These are phyloP conservation scores for Multifurca ochricompacta DNA, from an alignment of 768 basidiomycete genomes.

Conservation along the genomic window DNA sequence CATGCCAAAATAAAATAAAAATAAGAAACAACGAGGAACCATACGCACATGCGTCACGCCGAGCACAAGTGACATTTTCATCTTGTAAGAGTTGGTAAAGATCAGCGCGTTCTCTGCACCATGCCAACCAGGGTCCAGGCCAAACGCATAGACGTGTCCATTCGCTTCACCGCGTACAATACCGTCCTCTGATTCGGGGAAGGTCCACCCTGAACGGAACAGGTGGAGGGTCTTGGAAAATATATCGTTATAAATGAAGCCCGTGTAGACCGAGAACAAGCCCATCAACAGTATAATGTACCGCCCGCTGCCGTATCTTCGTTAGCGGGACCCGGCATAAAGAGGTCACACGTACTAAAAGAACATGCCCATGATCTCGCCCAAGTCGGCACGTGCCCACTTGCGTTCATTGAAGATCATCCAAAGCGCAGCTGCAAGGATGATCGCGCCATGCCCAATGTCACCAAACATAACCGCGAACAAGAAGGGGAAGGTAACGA, in stretches of 20 bases:
- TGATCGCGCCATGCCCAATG: conserved; percentile 89
- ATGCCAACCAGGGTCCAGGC: conserved; percentile 94
- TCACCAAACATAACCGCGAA: conserved; percentile 99
- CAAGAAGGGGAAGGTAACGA: conserved; percentile 93
- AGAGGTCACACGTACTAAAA: conserved; percentile 64
- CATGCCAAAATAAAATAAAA: conserved; percentile 36
- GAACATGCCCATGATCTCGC: conserved; percentile 83
- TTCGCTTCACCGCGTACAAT: conserved; percentile 46
- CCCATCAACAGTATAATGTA: conserved; percentile 99
- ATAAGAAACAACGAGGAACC: conserved; percentile 47
- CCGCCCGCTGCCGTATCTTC: conserved; percentile 59
- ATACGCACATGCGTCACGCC: conserved; percentile 90
- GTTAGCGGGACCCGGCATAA: conserved; percentile 20
- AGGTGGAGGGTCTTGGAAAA: conserved; percentile 89
- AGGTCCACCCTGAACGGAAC: conserved; percentile 85
- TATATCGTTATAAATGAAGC: conserved; percentile 97
- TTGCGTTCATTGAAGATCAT: conserved; percentile 87
- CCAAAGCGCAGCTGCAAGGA: conserved; percentile 62
- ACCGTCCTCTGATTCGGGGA: conserved; percentile 38
- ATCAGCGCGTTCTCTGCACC: conserved; percentile 84
- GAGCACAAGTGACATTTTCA: conserved; percentile 97
- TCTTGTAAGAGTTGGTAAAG: conserved; percentile 98
- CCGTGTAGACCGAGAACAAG: conserved; percentile 92
- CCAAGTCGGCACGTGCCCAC: conserved; percentile 63
- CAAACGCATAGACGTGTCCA: conserved; percentile 82